phyloP scores from a whole-genome alignment of 177 flowering plant species.

The Tripterygium wilfordii region DNA sequence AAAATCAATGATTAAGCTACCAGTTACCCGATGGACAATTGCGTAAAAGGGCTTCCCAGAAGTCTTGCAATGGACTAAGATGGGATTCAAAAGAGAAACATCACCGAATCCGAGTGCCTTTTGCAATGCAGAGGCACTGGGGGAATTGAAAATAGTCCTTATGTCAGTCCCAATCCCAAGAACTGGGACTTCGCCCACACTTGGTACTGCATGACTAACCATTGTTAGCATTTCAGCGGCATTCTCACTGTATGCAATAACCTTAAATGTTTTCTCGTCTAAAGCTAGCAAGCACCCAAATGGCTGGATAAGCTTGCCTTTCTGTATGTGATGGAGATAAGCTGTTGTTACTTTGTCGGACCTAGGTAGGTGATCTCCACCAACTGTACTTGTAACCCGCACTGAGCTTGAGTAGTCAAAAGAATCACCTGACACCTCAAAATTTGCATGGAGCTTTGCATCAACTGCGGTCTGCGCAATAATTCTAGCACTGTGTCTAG shows the following conservation, averaged over 20 bases:
- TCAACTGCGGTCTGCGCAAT: constrained; percentile 88
- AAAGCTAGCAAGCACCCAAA: constrained; percentile 92
- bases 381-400: constrained; percentile 24
- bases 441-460: constrained; percentile 91
- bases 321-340: constrained; percentile 94
- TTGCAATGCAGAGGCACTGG: constrained; percentile 81
- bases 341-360: constrained; percentile 79
- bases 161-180: constrained; percentile 88
- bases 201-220: constrained; percentile 90
- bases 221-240: constrained; percentile 93
- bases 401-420: constrained; percentile 91
- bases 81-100: constrained; percentile 83
- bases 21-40: constrained; percentile 80
- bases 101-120: constrained; percentile 87
- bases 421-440: constrained; percentile 76
- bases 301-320: constrained; percentile 81
- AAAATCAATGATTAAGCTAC: constrained; percentile 82
- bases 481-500: constrained; percentile 80
- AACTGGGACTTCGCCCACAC: constrained; percentile 79
- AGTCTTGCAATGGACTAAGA: constrained; percentile 86
- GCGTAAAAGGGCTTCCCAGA: constrained; percentile 97
- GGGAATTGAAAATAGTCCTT: constrained; percentile 69
- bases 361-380: constrained; percentile 41
- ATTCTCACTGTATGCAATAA: constrained; percentile 92
- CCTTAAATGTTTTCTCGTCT: constrained; percentile 78